Conservation (phyloP, 1,284 basidiomycete genomes). For the Serendipita sp. region DNA sequence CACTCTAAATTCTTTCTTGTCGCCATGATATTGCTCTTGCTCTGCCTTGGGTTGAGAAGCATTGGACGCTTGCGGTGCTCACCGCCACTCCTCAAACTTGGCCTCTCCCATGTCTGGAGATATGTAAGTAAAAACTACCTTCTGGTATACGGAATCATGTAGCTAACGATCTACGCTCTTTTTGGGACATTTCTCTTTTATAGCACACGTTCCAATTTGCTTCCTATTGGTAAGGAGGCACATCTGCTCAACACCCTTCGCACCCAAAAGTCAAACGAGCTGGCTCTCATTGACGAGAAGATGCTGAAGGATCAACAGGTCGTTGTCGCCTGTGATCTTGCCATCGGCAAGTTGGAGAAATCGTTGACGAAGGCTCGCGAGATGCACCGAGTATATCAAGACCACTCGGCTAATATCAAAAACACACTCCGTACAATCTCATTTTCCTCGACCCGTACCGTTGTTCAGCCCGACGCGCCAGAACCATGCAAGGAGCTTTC, state of each 20-base stretch:
- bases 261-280: not conserved
- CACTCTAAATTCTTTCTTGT: too few relatives aligned
- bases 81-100: not conserved
- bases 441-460: not conserved
- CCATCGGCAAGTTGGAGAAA: not conserved
- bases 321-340: not conserved
- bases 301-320: not conserved
- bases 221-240: not conserved
- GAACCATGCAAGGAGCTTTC: not conserved
- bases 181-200: too few relatives aligned
- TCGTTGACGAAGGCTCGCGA: not conserved
- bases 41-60: not conserved
- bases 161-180: not conserved
- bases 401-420: not conserved
- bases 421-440: not conserved
- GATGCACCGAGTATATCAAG: not conserved
- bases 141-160: not conserved
- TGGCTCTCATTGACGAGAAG: constrained; percentile 3
- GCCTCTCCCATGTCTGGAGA: constrained; percentile 1
- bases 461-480: not conserved
- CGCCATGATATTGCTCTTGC: too few relatives aligned
- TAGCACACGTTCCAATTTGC: not conserved
- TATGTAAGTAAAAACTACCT: not conserved
- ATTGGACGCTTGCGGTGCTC: not conserved
- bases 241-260: not conserved